Percentiles rank a stretch among this genome's conserved stretches.
Evolutionary conservation across 1,284 basidiomycete genomes (phyloP).

Genomic region (Sphagnurus paluster): DNA sequence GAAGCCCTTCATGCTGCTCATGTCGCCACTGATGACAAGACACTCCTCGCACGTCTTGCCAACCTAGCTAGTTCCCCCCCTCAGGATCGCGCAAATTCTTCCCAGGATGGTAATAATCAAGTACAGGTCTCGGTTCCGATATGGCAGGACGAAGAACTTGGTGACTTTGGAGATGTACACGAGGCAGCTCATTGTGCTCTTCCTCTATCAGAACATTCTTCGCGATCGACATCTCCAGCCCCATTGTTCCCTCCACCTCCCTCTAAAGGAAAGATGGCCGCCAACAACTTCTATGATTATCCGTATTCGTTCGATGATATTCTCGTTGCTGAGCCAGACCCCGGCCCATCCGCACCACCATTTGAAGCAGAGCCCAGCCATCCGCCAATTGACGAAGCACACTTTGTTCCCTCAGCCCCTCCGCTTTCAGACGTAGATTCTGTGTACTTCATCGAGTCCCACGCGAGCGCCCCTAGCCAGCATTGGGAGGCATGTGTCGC

Average conservation of each 20-base stretch:
- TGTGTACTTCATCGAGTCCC: conserved; percentile 15
- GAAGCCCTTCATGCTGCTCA: conserved; percentile 47
- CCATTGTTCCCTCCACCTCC: conserved; percentile 41
- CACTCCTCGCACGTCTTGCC: conserved; percentile 56
- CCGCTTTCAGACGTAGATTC: conserved; percentile 25
- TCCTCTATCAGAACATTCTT: conserved; percentile 9
- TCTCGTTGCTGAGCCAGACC: conserved; percentile 32
- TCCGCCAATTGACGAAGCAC: conserved; percentile 31
- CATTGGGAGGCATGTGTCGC: conserved; percentile 6
- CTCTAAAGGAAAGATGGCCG: conserved; percentile 40
- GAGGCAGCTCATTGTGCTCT: conserved; percentile 6
- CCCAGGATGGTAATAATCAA: conserved; percentile 14
- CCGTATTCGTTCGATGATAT: conserved; percentile 41
- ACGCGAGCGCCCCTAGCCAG: conserved; percentile 12
- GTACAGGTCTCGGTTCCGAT: conserved; percentile 37
- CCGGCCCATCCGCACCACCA: conserved; percentile 44
- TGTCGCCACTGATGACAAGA: conserved; percentile 76
- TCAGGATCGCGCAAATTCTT: conserved; percentile 19
- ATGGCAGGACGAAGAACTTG: conserved; percentile 44
- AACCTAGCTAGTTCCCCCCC: conserved; percentile 58
- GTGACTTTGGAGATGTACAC: conserved; percentile 25
- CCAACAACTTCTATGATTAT: conserved; percentile 39
- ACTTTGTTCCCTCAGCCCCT: conserved; percentile 28
- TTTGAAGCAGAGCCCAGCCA: conserved; percentile 40
- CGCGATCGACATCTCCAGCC: conserved; percentile 32